These are phyloP conservation scores for Zizania palustris DNA, from an alignment of 202 grass and related monocot genomes.

Conservation along the genomic window DNA sequence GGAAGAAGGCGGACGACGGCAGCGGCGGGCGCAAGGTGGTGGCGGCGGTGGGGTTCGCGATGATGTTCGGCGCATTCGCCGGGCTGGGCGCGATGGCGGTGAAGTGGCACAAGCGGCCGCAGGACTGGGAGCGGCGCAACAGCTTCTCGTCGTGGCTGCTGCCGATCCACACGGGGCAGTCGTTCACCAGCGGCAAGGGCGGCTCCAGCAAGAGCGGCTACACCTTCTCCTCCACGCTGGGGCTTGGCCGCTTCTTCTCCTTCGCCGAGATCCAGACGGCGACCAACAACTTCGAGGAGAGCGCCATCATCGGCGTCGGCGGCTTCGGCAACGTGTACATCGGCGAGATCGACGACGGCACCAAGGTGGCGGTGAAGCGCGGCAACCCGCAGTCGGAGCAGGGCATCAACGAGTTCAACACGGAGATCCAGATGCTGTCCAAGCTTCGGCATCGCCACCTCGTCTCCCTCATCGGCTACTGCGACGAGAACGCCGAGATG, in stretches of 20 bases:
- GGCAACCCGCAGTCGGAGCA: slow-evolving; percentile 95
- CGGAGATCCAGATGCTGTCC: slow-evolving; percentile 96
- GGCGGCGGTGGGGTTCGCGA: slow-evolving; percentile 69
- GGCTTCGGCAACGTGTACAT: slow-evolving; percentile 93
- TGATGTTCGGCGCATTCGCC: slow-evolving; percentile 77
- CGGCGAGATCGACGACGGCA: slow-evolving; percentile 71
- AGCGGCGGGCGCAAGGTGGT: slow-evolving; percentile 46
- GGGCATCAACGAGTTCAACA: slow-evolving; percentile 93
- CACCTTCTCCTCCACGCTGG: slow-evolving; percentile 72
- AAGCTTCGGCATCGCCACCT: slow-evolving; percentile 95
- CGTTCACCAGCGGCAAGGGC: slow-evolving; percentile 62
- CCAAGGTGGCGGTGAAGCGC: slow-evolving; percentile 84
- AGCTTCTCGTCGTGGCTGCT: slow-evolving; percentile 95
- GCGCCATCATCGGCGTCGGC: slow-evolving; percentile 78
- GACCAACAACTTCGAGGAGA: slow-evolving; percentile 77
- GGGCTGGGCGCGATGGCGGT: slow-evolving; percentile 78
- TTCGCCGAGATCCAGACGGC: slow-evolving; percentile 74
- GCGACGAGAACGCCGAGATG: slow-evolving; percentile 94
- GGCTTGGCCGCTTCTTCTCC: slow-evolving; percentile 71
- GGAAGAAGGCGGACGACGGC: slow-evolving; percentile 56
- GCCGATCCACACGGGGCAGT: slow-evolving; percentile 79
- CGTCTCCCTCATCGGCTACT: slow-evolving; percentile 89
- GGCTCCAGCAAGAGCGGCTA: slow-evolving; percentile 71
- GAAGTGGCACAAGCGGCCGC: slow-evolving; percentile 76
- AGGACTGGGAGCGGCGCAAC: slow-evolving; percentile 78